A percentile compares a stretch with the other conserved stretches of the same genome.
Conservation (phyloP, 257 asterid genomes). For the Gentiana straminea region DNA sequence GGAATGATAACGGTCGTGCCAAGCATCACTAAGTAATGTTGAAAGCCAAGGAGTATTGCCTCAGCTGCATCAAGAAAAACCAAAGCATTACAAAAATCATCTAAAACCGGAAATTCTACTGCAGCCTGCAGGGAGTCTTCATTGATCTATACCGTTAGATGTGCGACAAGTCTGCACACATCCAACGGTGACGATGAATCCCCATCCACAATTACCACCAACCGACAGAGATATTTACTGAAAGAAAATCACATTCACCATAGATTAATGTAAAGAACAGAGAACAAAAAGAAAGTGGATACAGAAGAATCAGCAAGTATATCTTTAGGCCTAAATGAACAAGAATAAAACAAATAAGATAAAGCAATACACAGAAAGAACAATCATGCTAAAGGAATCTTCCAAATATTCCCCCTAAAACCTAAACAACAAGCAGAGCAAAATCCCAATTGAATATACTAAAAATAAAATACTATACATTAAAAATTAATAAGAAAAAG, state of each 20-base stretch:
- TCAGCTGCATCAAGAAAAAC: conserved; percentile 45
- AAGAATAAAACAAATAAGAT: no score
- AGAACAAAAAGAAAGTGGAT: neutral
- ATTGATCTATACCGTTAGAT: no score
- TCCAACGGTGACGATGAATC: no score
- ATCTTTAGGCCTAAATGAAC: neutral
- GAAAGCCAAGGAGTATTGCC: conserved; percentile 87
- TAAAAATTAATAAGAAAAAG: conserved; percentile 6
- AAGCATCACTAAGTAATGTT: conserved; percentile 79
- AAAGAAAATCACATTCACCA: no score
- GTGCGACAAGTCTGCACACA: no score
- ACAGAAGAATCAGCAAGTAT: conserved; percentile 4
- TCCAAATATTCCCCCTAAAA: neutral
- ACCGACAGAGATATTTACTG: no score
- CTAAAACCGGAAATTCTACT: no score
- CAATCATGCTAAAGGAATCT: conserved; percentile 1
- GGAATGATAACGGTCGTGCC: conserved; percentile 77
- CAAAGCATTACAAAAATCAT: neutral
- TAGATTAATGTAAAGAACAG: neutral
- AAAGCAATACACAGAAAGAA: neutral
- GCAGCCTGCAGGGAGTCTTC: no score
- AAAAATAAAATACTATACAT: conserved; percentile 9
- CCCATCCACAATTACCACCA: no score
- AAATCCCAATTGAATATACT: neutral
- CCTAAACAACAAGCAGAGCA: neutral